Evolutionary conservation across 768 basidiomycete genomes (phyloP), one percentile per base, ranked within the genome.

Genomic region (Mycena galericulata): DNA sequence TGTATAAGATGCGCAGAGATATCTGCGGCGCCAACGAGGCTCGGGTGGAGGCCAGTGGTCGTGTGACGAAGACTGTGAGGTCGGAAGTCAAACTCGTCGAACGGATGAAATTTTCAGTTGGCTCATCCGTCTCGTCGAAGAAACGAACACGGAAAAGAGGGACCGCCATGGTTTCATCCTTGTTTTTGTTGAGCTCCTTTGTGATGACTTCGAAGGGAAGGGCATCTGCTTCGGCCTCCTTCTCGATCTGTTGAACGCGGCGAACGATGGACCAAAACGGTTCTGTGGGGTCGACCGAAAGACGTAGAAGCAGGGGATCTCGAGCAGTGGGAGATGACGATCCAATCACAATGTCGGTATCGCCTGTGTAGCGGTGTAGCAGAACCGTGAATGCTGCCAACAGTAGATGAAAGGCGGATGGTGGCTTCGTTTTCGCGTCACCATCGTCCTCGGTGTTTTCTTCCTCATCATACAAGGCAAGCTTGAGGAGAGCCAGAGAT

Each of bases 131-230:
- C 77, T 93, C 94, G 75, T 98, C 96, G 78, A 98, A 96, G 85
- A 98, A 98, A n/a, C 96, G 90, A 45, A 98, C 96, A 56, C 96
- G 89, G 82, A 98, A 98, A 29, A 98, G 84, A 5, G 92, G 92
- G 24, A 84, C 86, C 41, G 88, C 87, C 15, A 84, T 73, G 14
- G 82, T 79, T 36, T 90, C 91, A 20, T 91, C 88, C 71, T 88
- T 91, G 73, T 85, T 87, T 74, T 88, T 88, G 61, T 85, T 86
- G 56, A 98, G 81, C 11, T 89, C 92, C 50, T 85, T 86, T 20
- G 92, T 85, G 63, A 98, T 86, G 1, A 83, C 79, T 70, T 96
- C 93, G 76, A 95, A 95, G 0, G 97, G 93, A 7, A 97, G 82
- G 2, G 86, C 87, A 76, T 98, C 94, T 4, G 83, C 82, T 70